phyloP scores from a whole-genome alignment of 805 yeast species.

The Tanozyma kutaoensis region DNA sequence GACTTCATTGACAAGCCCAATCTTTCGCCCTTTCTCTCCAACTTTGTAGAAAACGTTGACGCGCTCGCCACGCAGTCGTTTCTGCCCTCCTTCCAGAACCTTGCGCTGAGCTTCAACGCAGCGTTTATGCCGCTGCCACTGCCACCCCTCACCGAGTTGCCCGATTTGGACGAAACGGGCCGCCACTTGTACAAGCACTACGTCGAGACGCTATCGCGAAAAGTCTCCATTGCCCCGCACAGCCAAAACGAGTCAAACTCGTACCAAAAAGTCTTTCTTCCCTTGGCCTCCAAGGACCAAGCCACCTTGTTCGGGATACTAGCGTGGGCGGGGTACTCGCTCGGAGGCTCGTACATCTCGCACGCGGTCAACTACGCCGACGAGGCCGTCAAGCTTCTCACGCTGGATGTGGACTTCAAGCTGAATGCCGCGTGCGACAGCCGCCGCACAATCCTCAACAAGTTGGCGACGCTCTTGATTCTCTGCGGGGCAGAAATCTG shows the following conservation, averaged over 20 bases:
- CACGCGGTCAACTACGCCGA: constrained; percentile 36
- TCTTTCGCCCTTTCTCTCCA: too few relatives aligned
- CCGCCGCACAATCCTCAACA: constrained; percentile 22
- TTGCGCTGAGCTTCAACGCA: constrained; percentile 9
- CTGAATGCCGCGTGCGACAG: constrained; percentile 4
- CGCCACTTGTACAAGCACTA: constrained; percentile 33
- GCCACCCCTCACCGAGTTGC: constrained; percentile 7
- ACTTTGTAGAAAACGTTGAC: too few relatives aligned
- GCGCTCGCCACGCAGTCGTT: too few relatives aligned
- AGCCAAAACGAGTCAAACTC: constrained; percentile 32
- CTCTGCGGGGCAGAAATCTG: constrained; percentile 75
- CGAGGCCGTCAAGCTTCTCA: constrained; percentile 1
- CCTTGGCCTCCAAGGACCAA: constrained; percentile 37
- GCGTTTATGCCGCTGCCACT: constrained; percentile 14
- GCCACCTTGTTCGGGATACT: constrained; percentile 39
- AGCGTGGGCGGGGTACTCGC: constrained; percentile 44
- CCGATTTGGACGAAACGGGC: constrained; percentile 7
- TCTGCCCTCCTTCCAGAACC: constrained; percentile 1
- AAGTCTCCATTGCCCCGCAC: constrained; percentile 34
- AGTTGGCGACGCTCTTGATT: constrained; percentile 54
- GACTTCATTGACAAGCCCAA: too few relatives aligned
- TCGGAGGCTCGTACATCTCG: constrained; percentile 29
- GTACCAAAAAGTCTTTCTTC: constrained; percentile 38
- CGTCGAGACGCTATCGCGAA: constrained; percentile 27
- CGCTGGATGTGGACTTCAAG: not conserved